A percentile compares a stretch with the other conserved stretches of the same genome.
These are phyloP conservation scores for Flaveria linearis DNA, from an alignment of 129 eudicot genomes.

Conservation along the genomic window DNA sequence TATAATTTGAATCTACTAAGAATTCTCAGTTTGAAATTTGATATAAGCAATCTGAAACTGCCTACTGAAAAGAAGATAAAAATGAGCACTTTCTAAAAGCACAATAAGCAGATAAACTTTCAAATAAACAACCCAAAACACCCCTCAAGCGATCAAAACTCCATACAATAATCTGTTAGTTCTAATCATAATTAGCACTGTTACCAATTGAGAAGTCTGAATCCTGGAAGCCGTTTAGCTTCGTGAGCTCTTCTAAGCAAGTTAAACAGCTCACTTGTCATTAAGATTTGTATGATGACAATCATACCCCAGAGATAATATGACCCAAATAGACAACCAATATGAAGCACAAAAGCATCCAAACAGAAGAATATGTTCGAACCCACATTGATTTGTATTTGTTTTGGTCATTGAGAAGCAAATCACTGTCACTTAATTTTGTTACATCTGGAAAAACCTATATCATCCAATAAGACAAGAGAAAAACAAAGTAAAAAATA, in stretches of 20 bases:
- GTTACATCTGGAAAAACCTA: conserved; percentile 54
- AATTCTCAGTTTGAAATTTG: too few species aligned
- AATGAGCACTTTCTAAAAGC: background rate
- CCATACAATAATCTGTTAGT: background rate
- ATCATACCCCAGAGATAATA: conserved; percentile 79
- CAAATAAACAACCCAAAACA: background rate
- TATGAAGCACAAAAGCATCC: conserved; percentile 63
- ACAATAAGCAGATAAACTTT: background rate
- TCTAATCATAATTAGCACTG: background rate
- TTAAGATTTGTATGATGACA: conserved; percentile 66
- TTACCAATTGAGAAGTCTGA: conserved; percentile 82
- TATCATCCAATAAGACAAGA: conserved; percentile 16
- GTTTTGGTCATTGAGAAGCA: conserved; percentile 61
- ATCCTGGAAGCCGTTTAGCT: conserved; percentile 75
- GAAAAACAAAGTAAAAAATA: background rate
- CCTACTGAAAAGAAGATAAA: background rate
- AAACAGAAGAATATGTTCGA: conserved; percentile 66
- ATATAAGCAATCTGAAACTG: too few species aligned
- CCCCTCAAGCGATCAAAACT: background rate
- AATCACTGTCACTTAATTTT: conserved; percentile 49
- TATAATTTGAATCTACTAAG: background rate
- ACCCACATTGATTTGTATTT: conserved; percentile 83
- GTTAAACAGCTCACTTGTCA: conserved; percentile 75
- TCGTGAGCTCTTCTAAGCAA: conserved; percentile 76
- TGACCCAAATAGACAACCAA: conserved; percentile 73